phyloP scores from a whole-genome alignment of 192 early-diverging fungal species.

The Diversispora eburnea region DNA sequence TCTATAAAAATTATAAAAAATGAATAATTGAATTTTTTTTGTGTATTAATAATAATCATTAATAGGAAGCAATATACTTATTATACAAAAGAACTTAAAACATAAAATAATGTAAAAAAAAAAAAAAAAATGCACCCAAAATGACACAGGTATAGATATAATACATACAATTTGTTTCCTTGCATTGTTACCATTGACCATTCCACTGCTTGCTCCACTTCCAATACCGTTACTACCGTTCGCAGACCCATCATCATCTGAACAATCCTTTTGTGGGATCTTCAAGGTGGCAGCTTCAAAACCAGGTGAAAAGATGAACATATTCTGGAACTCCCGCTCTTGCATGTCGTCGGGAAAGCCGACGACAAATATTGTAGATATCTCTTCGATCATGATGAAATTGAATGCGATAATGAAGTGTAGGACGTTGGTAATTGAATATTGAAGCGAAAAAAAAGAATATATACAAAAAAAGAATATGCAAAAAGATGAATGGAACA shows the following conservation, averaged over 20 bases:
- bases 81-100: neutral
- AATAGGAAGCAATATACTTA: too few species aligned
- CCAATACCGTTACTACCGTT: constrained; percentile 14
- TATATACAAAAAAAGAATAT: neutral
- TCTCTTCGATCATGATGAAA: constrained; percentile 66
- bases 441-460: neutral
- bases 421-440: neutral
- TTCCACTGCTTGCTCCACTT: constrained; percentile 39
- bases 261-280: constrained; percentile 67
- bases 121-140: neutral
- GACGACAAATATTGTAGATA: constrained; percentile 99
- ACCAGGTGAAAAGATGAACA: constrained; percentile 97
- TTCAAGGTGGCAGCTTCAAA: constrained; percentile 98
- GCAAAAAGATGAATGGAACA: neutral
- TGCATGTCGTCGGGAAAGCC: constrained; percentile 99
- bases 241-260: constrained; percentile 43
- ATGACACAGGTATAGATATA: neutral
- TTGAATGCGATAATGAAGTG: neutral
- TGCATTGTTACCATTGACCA: constrained; percentile 42
- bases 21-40: neutral
- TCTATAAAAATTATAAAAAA: constrained; percentile 48
- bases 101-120: neutral
- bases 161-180: constrained; percentile 87
- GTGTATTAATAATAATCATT: neutral
- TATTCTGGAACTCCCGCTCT: constrained; percentile 99